Conservation (phyloP, 495 filamentous ascomycete species). For the Articulospora tetracladia region DNA sequence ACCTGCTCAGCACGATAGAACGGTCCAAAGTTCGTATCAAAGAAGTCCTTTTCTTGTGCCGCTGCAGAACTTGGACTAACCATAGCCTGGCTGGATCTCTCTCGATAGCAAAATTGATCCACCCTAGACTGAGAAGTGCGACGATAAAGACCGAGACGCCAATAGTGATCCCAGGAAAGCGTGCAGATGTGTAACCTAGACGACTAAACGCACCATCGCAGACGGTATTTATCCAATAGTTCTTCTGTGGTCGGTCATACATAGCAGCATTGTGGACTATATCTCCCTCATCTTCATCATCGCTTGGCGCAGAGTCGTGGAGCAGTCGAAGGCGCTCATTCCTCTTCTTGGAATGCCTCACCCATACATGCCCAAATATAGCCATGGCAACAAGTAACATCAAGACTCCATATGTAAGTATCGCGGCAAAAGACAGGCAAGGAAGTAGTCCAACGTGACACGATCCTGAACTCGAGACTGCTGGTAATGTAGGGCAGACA, state of each 20-base stretch:
- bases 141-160: slow-evolving; percentile 64
- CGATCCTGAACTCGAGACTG: slow-evolving; percentile 56
- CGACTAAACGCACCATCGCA: slow-evolving; percentile 75
- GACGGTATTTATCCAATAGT: slow-evolving; percentile 74
- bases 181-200: slow-evolving; percentile 78
- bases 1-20: slow-evolving; percentile 94
- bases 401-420: slow-evolving; percentile 77
- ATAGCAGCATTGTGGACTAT: slow-evolving; percentile 67
- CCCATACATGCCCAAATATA: slow-evolving; percentile 70
- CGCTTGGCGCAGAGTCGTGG: slow-evolving; percentile 75
- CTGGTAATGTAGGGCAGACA: slow-evolving; percentile 76
- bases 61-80: slow-evolving; percentile 89
- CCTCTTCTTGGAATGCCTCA: slow-evolving; percentile 64
- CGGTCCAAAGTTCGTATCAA: slow-evolving; percentile 91
- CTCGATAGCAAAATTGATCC: slow-evolving; percentile 82
- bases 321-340: slow-evolving; percentile 81
- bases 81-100: slow-evolving; percentile 86
- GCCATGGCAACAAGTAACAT: slow-evolving; percentile 60
- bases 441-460: slow-evolving; percentile 85
- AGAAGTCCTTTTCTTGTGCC: slow-evolving; percentile 89
- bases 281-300: slow-evolving; percentile 87
- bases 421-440: slow-evolving; percentile 87
- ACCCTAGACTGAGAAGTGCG: slow-evolving; percentile 73
- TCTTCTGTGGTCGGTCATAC: slow-evolving; percentile 62
- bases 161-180: slow-evolving; percentile 83